These are phyloP conservation scores for Jackrogersella multiformis DNA, from an alignment of 495 filamentous ascomycete genomes.

Conservation along the genomic window DNA sequence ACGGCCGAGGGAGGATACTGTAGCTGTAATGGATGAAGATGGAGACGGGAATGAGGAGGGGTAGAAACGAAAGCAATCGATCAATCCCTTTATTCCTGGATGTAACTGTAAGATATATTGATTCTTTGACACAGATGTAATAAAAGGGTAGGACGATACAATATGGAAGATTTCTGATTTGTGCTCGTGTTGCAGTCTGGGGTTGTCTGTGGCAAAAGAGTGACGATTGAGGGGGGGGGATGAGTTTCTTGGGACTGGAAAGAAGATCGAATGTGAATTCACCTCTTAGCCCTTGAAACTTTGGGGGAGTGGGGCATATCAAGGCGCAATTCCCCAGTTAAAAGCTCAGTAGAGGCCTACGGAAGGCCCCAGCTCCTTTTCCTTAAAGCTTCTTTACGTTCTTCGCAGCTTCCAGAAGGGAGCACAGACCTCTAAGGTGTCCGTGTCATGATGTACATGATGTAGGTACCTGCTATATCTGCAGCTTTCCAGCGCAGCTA, in stretches of 20 bases:
- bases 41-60: conserved; percentile 22
- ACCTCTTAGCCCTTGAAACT: conserved; percentile 28
- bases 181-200: not conserved
- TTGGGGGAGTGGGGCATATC: conserved; percentile 39
- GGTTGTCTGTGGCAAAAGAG: conserved; percentile 37
- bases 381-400: conserved; percentile 42
- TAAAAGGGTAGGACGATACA: not conserved
- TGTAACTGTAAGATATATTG: conserved; percentile 1
- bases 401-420: conserved; percentile 48
- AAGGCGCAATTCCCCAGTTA: conserved; percentile 32
- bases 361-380: conserved; percentile 32
- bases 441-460: conserved; percentile 25
- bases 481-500: conserved; percentile 29
- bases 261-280: conserved; percentile 28
- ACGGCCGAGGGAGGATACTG: conserved; percentile 3
- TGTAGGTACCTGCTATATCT: conserved; percentile 36
- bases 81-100: conserved; percentile 6
- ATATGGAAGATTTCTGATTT: conserved; percentile 2
- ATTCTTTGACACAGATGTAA: conserved; percentile 15
- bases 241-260: conserved; percentile 16
- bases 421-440: conserved; percentile 38
- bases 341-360: conserved; percentile 20
- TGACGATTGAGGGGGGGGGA: conserved; percentile 37
- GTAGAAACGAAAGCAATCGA: conserved; percentile 19
- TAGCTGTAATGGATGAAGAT: too few species aligned